Percentiles rank a stretch among this genome's conserved stretches.
phyloP scores from a whole-genome alignment of 495 filamentous ascomycete genomes.

The Haplographium delicatum region DNA sequence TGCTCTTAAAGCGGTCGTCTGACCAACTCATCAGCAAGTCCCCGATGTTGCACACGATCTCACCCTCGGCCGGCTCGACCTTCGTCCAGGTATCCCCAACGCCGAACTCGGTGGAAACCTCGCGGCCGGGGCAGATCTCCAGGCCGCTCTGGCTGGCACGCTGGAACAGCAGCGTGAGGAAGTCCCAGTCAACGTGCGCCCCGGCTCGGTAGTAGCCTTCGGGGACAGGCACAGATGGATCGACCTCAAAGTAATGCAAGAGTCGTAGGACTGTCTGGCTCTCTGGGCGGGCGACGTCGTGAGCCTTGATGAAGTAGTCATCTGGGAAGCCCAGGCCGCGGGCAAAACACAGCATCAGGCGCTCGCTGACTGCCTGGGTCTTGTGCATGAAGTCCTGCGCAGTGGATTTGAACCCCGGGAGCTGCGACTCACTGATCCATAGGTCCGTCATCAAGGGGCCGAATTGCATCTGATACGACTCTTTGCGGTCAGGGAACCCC shows the following conservation, averaged over 20 bases:
- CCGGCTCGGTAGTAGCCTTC: slow-evolving; percentile 56
- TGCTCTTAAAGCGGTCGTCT: slow-evolving; percentile 64
- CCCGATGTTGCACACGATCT: slow-evolving; percentile 64
- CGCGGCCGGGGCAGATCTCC: slow-evolving; percentile 62
- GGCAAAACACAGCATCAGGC: slow-evolving; percentile 56
- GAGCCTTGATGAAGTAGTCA: slow-evolving; percentile 51
- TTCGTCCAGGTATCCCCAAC: slow-evolving; percentile 58
- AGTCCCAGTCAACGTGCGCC: slow-evolving; percentile 60
- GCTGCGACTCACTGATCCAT: slow-evolving; percentile 45
- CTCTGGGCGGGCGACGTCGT: slow-evolving; percentile 42
- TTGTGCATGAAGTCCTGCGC: slow-evolving; percentile 48
- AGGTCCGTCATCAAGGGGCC: slow-evolving; percentile 42
- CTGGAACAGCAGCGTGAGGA: slow-evolving; percentile 62
- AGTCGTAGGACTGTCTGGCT: slow-evolving; percentile 53
- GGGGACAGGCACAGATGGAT: slow-evolving; percentile 27
- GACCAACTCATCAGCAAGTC: slow-evolving; percentile 67
- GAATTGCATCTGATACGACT: slow-evolving; percentile 58
- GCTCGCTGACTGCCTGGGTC: slow-evolving; percentile 47
- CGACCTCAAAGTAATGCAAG: slow-evolving; percentile 49
- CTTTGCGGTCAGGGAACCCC: slow-evolving; percentile 55
- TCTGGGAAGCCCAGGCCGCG: slow-evolving; percentile 47
- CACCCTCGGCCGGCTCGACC: slow-evolving; percentile 48
- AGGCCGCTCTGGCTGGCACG: slow-evolving; percentile 55
- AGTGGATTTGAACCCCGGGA: slow-evolving; percentile 44
- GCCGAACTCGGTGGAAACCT: slow-evolving; percentile 54